These are phyloP conservation scores for Aspergillus cavernicola DNA, from an alignment of 495 filamentous ascomycete genomes.

Conservation along the genomic window DNA sequence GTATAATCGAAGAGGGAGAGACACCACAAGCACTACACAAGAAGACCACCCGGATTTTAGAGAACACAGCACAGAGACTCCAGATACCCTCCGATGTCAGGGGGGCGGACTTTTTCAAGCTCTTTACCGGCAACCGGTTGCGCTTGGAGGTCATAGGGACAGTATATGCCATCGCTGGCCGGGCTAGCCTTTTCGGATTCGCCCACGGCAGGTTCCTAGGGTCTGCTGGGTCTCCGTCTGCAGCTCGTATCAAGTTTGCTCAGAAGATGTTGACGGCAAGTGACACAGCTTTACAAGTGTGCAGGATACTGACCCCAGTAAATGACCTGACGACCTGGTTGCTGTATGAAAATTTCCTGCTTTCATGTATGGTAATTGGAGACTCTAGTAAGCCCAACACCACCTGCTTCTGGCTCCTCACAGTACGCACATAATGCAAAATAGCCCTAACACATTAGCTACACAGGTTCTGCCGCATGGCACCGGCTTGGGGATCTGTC, in stretches of 20 bases:
- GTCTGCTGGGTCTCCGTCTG: background rate
- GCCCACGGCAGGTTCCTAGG: constrained; percentile 13
- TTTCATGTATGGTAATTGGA: constrained; percentile 22
- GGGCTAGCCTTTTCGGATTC: constrained; percentile 24
- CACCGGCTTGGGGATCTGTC: constrained; percentile 30
- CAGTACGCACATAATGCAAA: background rate
- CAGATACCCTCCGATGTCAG: constrained; percentile 13
- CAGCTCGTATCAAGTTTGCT: constrained; percentile 17
- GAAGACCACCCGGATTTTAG: constrained; percentile 17
- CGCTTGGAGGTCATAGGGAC: constrained; percentile 32
- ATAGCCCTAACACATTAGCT: background rate
- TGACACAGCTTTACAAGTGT: constrained; percentile 25
- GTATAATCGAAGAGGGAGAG: background rate
- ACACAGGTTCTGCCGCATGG: constrained; percentile 26
- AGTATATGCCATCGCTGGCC: constrained; percentile 27
- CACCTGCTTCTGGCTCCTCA: background rate
- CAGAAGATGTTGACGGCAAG: constrained; percentile 27
- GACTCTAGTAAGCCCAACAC: constrained; percentile 28
- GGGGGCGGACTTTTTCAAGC: constrained; percentile 21
- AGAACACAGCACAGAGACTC: constrained; percentile 25
- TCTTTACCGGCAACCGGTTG: constrained; percentile 22
- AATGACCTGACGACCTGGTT: constrained; percentile 35
- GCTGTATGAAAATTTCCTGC: constrained; percentile 26
- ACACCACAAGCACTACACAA: background rate
- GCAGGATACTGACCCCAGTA: constrained; percentile 26